phyloP scores from a whole-genome alignment of 2,329 filamentous ascomycete species.

The Sporothrix humicola region DNA sequence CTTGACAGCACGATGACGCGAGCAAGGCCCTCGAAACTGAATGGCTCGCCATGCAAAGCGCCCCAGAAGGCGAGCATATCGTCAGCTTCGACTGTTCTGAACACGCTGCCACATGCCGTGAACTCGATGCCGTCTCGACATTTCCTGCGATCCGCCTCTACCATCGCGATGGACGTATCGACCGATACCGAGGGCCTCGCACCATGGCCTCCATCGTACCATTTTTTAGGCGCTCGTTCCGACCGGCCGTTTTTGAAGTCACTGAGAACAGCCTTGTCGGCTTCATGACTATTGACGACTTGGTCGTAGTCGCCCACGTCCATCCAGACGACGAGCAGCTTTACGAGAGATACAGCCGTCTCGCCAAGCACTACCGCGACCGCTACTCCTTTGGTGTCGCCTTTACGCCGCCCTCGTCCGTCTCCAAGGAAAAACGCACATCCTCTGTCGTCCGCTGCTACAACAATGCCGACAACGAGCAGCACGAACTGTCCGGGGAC shows the following conservation, averaged over 20 bases:
- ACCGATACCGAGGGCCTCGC: conserved; percentile 53
- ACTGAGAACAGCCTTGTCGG: conserved; percentile 40
- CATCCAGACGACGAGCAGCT: conserved; percentile 43
- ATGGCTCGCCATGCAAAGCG: conserved; percentile 44
- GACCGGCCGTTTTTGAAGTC: conserved; percentile 42
- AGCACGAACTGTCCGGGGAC: conserved; percentile 45
- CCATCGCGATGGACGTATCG: conserved; percentile 45
- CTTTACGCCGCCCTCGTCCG: not conserved
- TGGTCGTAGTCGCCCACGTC: conserved; percentile 52
- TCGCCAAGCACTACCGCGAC: conserved; percentile 49
- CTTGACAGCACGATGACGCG: conserved; percentile 39
- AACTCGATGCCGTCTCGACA: conserved; percentile 48
- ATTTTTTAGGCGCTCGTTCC: conserved; percentile 43
- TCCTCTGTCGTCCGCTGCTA: conserved; percentile 46
- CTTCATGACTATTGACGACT: conserved; percentile 50
- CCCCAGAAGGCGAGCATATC: conserved; percentile 38
- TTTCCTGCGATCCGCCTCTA: conserved; percentile 55
- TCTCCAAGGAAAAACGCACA: conserved; percentile 34
- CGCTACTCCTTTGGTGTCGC: conserved; percentile 51
- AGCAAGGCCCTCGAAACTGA: conserved; percentile 46
- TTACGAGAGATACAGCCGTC: conserved; percentile 41
- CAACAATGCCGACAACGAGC: conserved; percentile 50
- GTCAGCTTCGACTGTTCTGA: conserved; percentile 51
- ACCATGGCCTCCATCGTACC: conserved; percentile 44
- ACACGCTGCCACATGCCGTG: conserved; percentile 46